Base-by-base conservation (phyloP, 148 eudicot species). In the Cornus kousa region DNA sequence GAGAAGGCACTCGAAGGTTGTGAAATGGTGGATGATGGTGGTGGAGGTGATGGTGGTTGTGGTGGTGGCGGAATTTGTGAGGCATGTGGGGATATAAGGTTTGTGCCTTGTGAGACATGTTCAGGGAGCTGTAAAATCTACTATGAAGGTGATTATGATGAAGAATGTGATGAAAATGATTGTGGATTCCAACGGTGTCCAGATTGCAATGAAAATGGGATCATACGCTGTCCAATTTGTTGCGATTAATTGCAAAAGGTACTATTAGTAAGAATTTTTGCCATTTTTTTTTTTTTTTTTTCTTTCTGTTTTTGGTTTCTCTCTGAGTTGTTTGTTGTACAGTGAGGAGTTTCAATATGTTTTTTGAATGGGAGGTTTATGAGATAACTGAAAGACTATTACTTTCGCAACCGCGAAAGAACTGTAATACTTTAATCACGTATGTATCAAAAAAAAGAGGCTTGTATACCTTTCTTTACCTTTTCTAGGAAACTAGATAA, bases 161-260 rank as follows among this genome's bases (percentile, higher is more conserved):
- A 88, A 50, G 86, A 86, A 32, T 22, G 28, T 16, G 88, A 81
- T 17, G 87, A 79, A 20, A 82, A 75, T 66, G 97, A 93, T 31
- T 88, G 33, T 78, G 99, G 99, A 22, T 96, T 96, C 65, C 94
- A 92, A 39, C 86, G 91, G 72, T 96, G 99, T 80, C 98, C 93
- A 14, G 91, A 92, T 87, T 96, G 99, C 83, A 96, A 96, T 76
- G 99, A 96, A 71, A 96, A 96, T 80, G 99, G 99, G 13, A 92
- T 96, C 37, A 70, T 87, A n/a, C 83, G 98, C 20, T 96, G 99
- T 83, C 98, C 97, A 59, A 78, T 88, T 68, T 96, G 99, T 80
- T 89, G 94, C 80, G 90, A 85, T 79, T 95, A 75, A 83, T 74
- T 33, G 77, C 33, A 40, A 35, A 35, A n/a, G 77, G 71, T 4